Evolutionary conservation across 2,329 filamentous ascomycete species (phyloP), one percentile per base, ranked within the genome.

Genomic region (Colletotrichum sp.): DNA sequence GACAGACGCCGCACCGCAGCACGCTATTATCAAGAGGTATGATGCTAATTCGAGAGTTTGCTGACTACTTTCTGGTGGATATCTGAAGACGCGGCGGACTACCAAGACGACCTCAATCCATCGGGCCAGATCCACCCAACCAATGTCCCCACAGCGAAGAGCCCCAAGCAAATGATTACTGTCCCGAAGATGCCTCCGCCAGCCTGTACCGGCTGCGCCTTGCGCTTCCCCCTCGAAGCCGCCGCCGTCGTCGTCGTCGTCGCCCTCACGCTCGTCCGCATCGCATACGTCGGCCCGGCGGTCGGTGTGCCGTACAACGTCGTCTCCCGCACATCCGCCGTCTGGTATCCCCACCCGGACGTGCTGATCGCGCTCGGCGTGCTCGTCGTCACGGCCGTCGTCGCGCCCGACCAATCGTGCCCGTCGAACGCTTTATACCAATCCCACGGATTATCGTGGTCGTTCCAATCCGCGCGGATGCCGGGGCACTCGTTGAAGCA

Each of bases 61-160:
- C 10, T 8, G 6, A 24, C 44, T 21, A 15, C n/a, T 13, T 1
- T 5, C 28, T 21, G 8, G 28, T n/a, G 8, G 30, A 5, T 63
- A 36, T 36, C 30, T 21, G 18, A 21, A 34, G 18, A 63, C 30
- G 16, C 24, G 7, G 32, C 57, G 26, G 6, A 13, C 32, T 52
- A 76, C 57, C 34, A 36, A 2, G 73, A 60, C 2, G 57, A 59
- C 28, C 65, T 73, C 44, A 75, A 57, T 24, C 59, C 71, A 15
- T 76, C 71, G 2, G 74, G 70, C 71, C 64, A 76, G 18, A 75
- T 74, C 70, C 70, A 74, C 26, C 71, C 74, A 9, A 76, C 60
- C 55, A 76, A 15, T 3, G 63, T 64, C 26, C 64, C 70, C 8
- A 76, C 24, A 9, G n/a, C 71, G 49, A 76, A 76, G 3, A 65